phyloP scores from a whole-genome alignment of 208 protist genomes.

The Crithidia expoeki region DNA sequence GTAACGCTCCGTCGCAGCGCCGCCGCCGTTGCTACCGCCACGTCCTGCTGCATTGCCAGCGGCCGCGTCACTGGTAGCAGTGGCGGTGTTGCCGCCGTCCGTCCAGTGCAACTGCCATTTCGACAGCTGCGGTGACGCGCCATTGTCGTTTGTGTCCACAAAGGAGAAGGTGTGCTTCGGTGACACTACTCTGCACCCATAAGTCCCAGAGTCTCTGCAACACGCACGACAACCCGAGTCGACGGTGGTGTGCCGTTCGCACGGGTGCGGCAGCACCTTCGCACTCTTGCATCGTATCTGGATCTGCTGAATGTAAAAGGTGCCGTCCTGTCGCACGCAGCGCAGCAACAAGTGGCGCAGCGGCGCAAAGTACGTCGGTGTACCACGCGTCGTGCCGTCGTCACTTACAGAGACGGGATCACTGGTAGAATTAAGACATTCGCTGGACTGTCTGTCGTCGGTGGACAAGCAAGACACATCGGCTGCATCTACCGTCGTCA shows the following conservation, averaged over 20 bases:
- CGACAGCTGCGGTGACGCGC: background rate
- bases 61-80: background rate
- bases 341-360: background rate
- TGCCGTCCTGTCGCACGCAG: constrained; percentile 9
- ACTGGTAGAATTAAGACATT: background rate
- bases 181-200: background rate
- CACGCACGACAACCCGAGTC: background rate
- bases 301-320: constrained; percentile 13
- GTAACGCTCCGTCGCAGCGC: constrained; percentile 1
- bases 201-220: background rate
- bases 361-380: background rate
- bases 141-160: background rate
- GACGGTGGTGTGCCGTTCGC: background rate
- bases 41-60: background rate
- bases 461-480: background rate
- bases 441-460: background rate
- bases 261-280: constrained; percentile 6
- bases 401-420: too few species aligned
- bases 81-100: background rate
- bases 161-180: background rate
- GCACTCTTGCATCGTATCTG: constrained; percentile 24
- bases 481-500: background rate
- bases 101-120: constrained; percentile 14
- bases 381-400: background rate
- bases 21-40: background rate